Conservation (phyloP, 2,329 filamentous ascomycete genomes). For the Lecanoromycetidae sp. region DNA sequence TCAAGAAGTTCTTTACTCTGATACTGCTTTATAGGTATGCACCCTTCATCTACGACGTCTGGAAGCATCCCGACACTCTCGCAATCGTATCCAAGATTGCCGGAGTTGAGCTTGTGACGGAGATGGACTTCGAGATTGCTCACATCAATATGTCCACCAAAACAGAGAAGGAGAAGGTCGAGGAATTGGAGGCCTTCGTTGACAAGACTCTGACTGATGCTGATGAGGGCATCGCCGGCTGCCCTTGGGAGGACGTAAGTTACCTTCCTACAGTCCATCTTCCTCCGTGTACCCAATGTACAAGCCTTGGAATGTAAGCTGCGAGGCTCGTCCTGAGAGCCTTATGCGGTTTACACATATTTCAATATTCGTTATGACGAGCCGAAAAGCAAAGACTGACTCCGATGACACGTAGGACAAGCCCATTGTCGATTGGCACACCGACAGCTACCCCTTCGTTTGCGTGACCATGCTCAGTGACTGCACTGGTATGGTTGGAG, state of each 20-base stretch:
- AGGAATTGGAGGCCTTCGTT: slow-evolving; percentile 31
- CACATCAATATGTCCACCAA: slow-evolving; percentile 44
- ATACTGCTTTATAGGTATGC: slow-evolving; percentile 36
- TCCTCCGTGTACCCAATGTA: too few relatives aligned
- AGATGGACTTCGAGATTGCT: slow-evolving; percentile 45
- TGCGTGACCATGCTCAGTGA: slow-evolving; percentile 57
- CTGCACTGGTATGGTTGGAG: slow-evolving; percentile 50
- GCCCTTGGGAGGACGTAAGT: slow-evolving; percentile 32
- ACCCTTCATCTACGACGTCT: slow-evolving; percentile 52
- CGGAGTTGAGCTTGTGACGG: slow-evolving; percentile 43
- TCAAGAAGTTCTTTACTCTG: not conserved
- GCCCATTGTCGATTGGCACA: slow-evolving; percentile 51
- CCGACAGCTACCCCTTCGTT: slow-evolving; percentile 56
- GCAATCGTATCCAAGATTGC: slow-evolving; percentile 40
- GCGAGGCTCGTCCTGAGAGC: too few relatives aligned
- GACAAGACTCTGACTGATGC: slow-evolving; percentile 28
- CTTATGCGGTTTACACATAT: too few relatives aligned
- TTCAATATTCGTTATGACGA: too few relatives aligned
- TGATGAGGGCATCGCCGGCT: slow-evolving; percentile 33
- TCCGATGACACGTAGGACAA: too few relatives aligned
- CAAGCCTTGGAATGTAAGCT: too few relatives aligned
- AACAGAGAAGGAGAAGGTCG: slow-evolving; percentile 35
- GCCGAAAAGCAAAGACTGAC: too few relatives aligned
- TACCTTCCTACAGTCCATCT: too few relatives aligned
- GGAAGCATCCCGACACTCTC: slow-evolving; percentile 42